Evolutionary conservation across 2,329 filamentous ascomycete species (phyloP).

Genomic region (Scolecobasidium constrictum): DNA sequence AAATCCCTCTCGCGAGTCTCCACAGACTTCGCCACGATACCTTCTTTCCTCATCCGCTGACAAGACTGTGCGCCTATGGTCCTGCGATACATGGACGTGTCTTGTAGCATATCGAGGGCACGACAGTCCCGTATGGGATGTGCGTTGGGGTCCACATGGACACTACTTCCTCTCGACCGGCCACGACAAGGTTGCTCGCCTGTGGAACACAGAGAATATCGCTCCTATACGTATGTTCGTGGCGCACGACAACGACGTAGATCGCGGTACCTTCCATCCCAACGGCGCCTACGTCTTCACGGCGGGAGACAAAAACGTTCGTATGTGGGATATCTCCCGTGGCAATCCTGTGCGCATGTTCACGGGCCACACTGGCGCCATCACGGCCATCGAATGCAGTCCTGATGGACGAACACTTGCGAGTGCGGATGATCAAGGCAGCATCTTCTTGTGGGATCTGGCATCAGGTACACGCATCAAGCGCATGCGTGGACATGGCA

Average conservation of each 20-base stretch:
- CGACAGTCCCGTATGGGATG: constrained; percentile 77
- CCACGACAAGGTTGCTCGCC: constrained; percentile 78
- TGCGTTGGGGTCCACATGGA: constrained; percentile 83
- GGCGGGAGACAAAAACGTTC: constrained; percentile 83
- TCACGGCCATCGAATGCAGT: constrained; percentile 75
- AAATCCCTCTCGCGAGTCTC: constrained; percentile 29
- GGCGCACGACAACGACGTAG: constrained; percentile 89
- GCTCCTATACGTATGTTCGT: constrained; percentile 80
- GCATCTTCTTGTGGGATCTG: constrained; percentile 91
- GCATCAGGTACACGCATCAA: constrained; percentile 79
- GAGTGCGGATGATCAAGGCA: constrained; percentile 77
- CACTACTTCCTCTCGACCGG: constrained; percentile 89
- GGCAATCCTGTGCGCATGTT: constrained; percentile 85
- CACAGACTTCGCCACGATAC: constrained; percentile 56
- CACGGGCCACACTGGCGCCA: constrained; percentile 78
- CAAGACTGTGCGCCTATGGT: constrained; percentile 84
- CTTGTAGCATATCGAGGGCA: constrained; percentile 91
- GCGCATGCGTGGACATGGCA: constrained; percentile 85
- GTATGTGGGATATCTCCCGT: constrained; percentile 92
- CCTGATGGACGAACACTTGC: constrained; percentile 86
- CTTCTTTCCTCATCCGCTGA: constrained; percentile 83
- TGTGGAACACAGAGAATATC: constrained; percentile 90
- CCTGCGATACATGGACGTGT: constrained; percentile 81
- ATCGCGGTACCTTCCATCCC: constrained; percentile 83
- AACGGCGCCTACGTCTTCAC: constrained; percentile 93